A percentile compares a stretch with the other conserved stretches of the same genome.
Conservation (phyloP, 345 rosid genomes). For the Corchorus capsularis region DNA sequence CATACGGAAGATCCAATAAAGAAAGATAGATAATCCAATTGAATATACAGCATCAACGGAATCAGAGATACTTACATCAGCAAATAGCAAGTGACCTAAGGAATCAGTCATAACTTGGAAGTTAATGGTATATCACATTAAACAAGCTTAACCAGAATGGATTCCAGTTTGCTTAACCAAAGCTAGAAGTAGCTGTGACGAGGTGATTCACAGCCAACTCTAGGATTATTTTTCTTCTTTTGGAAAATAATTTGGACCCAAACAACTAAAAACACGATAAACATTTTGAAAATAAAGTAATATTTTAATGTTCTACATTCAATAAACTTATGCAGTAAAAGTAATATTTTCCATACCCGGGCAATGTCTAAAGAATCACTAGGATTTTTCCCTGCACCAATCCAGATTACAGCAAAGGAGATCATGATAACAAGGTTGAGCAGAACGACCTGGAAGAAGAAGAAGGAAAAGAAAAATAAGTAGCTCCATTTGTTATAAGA, state of each 20-base stretch:
- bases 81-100: not conserved
- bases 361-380: slow-evolving; percentile 45
- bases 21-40: not conserved
- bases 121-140: not conserved
- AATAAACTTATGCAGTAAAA: not conserved
- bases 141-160: not conserved
- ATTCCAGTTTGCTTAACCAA: not conserved
- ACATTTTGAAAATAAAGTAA: not conserved
- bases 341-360: slow-evolving; percentile 40
- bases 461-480: not conserved
- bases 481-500: not conserved
- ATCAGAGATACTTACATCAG: not conserved
- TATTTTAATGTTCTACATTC: not conserved
- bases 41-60: not conserved
- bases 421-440: slow-evolving; percentile 6
- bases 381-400: slow-evolving; percentile 44
- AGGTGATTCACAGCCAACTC: not conserved
- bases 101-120: not conserved
- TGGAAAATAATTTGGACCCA: not conserved
- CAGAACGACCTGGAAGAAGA: slow-evolving; percentile 14
- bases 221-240: not conserved
- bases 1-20: not conserved
- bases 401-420: slow-evolving; percentile 50
- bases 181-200: not conserved
- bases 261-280: not conserved